These are phyloP conservation scores for Hippophae tibetana DNA, from an alignment of 306 rosid genomes.

Conservation along the genomic window DNA sequence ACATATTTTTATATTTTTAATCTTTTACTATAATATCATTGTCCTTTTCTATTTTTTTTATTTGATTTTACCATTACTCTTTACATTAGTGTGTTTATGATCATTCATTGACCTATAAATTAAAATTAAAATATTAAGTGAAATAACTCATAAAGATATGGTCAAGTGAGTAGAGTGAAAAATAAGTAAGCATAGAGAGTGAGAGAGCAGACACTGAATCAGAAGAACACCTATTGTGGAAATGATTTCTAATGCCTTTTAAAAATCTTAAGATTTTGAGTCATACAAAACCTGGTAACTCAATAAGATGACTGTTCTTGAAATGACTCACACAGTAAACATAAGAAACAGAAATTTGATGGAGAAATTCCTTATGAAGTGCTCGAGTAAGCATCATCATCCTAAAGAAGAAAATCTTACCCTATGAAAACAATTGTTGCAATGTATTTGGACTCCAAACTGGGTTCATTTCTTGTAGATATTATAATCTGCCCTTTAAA, in stretches of 20 bases:
- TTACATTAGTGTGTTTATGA: too few relatives aligned
- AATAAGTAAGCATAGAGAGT: too few relatives aligned
- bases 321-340: background rate
- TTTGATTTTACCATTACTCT: too few relatives aligned
- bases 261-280: background rate
- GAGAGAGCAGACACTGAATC: too few relatives aligned
- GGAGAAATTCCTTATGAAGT: background rate
- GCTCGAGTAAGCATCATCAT: conserved; percentile 6
- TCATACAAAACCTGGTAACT: background rate
- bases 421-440: conserved; percentile 67
- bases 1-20: too few relatives aligned
- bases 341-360: background rate
- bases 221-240: too few relatives aligned
- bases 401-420: conserved; percentile 34
- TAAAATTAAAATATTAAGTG: too few relatives aligned
- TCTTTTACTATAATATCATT: too few relatives aligned
- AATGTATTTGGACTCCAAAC: conserved; percentile 62
- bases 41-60: too few relatives aligned
- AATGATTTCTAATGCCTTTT: background rate
- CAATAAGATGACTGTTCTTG: background rate
- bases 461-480: conserved; percentile 48
- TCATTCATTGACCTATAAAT: too few relatives aligned
- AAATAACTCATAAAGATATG: too few relatives aligned
- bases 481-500: conserved; percentile 50
- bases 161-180: too few relatives aligned